Base-by-base conservation (phyloP, 192 early-diverging fungal species). In the Linnemannia schmuckeri region DNA sequence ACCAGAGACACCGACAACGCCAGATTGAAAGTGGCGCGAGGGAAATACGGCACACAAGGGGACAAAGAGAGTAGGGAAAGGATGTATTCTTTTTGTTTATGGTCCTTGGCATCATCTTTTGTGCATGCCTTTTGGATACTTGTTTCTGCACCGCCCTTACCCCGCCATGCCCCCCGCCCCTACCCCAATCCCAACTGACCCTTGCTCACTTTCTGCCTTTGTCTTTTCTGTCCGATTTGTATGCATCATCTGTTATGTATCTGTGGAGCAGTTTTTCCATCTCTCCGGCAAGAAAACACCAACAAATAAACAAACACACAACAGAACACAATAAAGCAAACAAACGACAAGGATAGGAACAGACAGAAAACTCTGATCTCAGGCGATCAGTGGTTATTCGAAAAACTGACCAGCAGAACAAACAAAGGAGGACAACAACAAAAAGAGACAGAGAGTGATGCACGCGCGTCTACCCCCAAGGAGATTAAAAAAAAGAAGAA, bases 1-100 rank as follows among this genome's bases (percentile, higher is more conserved):
- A 55, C 3, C 22, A 55, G 24, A 57, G 55, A 57, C 22, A 66
- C 10, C 1, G 27, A 66, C 61, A 33, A 15, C 30, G 61, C 61
- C 61, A 66, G 61, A 66, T 66, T 66, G 61, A 66, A 66, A 57
- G 55, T 33, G 30, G 57, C n/a, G 24, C n/a, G 57, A 61, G 30
- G 57, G n/a, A 55, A 55, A 55, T 55, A 55, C 54, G 55, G 55
- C 55, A 27, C 8, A 0, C 61, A 66, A 66, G 61, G 61, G 61
- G 55, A 52, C 17, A 20, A 30, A 27, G 55, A 61, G 55, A 18
- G n/a, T 0, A 24, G 55, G 10, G 6, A 27, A 6, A 6, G 33
- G 33, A 30, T 30, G 49, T 52, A 52, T 52, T 52, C 49, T 52
- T 52, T 52, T 49, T 18, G 47, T 20, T 52, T 5, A 52, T 52